A percentile compares a stretch with the other conserved stretches of the same genome.
These are phyloP conservation scores for Trametes sp. DNA, from an alignment of 1,284 basidiomycete genomes.

Conservation along the genomic window DNA sequence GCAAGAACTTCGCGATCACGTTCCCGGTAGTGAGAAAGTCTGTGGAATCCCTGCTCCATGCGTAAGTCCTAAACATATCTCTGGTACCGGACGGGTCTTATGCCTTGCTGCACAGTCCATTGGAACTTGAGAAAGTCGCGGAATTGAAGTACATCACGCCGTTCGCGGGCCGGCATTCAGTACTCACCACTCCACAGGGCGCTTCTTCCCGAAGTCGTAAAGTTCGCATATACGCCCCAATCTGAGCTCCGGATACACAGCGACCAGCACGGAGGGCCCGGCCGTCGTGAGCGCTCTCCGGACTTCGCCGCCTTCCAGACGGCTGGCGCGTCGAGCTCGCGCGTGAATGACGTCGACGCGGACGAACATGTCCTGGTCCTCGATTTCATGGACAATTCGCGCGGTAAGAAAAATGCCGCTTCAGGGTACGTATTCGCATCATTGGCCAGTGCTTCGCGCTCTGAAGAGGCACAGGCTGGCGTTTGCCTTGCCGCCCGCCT, in stretches of 20 bases:
- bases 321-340: conserved; percentile 22
- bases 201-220: conserved; percentile 81
- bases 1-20: conserved; percentile 84
- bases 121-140: conserved; percentile 82
- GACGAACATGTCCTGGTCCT: conserved; percentile 78
- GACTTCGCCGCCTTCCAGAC: conserved; percentile 47
- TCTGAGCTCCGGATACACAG: conserved; percentile 70
- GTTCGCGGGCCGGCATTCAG: background rate
- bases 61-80: conserved; percentile 50
- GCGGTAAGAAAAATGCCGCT: conserved; percentile 47
- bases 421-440: conserved; percentile 34
- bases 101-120: conserved; percentile 56
- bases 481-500: conserved; percentile 53
- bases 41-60: conserved; percentile 80
- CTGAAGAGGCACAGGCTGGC: conserved; percentile 43
- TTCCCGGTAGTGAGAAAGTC: conserved; percentile 80
- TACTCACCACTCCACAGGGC: conserved; percentile 54
- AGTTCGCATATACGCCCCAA: conserved; percentile 83
- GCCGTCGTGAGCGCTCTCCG: conserved; percentile 41
- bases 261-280: conserved; percentile 36
- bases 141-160: conserved; percentile 77
- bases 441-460: background rate
- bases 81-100: conserved; percentile 18
- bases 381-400: conserved; percentile 71
- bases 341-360: conserved; percentile 34